Base-by-base conservation (phyloP, 2,329 filamentous ascomycete genomes). In the Talaromyces marneffei region DNA sequence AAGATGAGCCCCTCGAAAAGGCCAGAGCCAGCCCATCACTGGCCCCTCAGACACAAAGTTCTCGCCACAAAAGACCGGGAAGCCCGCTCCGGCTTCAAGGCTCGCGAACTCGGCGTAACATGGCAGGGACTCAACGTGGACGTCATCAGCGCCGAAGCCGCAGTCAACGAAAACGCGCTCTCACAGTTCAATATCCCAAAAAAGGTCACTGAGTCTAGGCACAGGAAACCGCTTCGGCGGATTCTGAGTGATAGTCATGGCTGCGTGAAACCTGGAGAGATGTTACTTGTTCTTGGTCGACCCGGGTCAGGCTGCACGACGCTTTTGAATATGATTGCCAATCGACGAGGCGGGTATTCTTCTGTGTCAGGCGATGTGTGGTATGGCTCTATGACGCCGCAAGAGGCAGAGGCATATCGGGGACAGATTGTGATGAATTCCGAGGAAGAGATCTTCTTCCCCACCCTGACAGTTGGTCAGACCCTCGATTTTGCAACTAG, bases 251-350 rank as follows among this genome's bases (percentile, higher is more conserved):
- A 84, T 66, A 84, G 82, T 61, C 83, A 86, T 69, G 88, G 88
- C 10, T 89, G 86, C 65, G 84, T 91, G 56, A 86, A 87, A 70
- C 87, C 87, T 0, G 88, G 87, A 20, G 87, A 90, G 72, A 89
- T 90, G 87, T 74, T 89, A 1, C 75, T 90, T 0, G 87, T 90
- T 0, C 77, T 90, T 0, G 88, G 88, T 2, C 80, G 87, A 0
- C 87, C 88, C 0, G 88, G 87, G 80, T 72, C 85, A 2, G 87
- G 87, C 35, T 91, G 88, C 70, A 89, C 87, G 0, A 88, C 87
- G 0, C 78, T 91, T 16, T 78, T 92, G 50, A 91, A 88, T 67
- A 79, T 88, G 66, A 78, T 91, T 4, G 80, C 86, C 56, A 91
- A 91, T 67, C 81, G 83, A 60, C 77, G 87, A 39, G 74, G 73